Evolutionary conservation across 805 yeast species (phyloP), one percentile per base, ranked within the genome.

Genomic region (Suhomyces xylopsoci): DNA sequence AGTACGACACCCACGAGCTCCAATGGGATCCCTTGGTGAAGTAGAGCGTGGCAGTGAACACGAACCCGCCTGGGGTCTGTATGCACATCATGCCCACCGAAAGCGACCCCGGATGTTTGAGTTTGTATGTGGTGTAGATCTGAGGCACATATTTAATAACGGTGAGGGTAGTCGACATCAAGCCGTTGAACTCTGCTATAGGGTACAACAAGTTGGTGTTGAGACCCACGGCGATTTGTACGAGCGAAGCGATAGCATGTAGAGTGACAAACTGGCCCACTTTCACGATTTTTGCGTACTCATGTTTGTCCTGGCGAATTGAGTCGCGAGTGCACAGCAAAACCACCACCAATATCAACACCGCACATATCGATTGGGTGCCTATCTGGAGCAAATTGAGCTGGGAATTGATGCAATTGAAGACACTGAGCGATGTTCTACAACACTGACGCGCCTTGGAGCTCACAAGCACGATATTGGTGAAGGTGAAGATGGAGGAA

Each of bases 61-160:
- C 52, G 57, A 80, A 86, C 15, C 96, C 96, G 14, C 97, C 97
- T 0, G 97, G 97, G 17, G 96, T 88, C 65, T 90, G 97, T 57
- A 90, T 79, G 43, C 84, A 70, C 93, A 90, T 87, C 90, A 88
- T 88, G 6, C 83, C 80, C 9, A 88, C 74, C 0, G 96, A 88
- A 20, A 90, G 74, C 0, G 91, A 84, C 8, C 96, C 97, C 0
- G 96, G 85, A 57, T 84, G 91, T 61, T 86, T 85, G 54, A 90
- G 74, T 1, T 55, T 62, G 60, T 76, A 86, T 0, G 96, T 90
- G 40, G 92, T 88, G 56, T 73, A 67, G 8, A 90, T 77, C 67
- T 90, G 97, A 0, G 97, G 97, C 48, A 89, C 70, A 61, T 88
- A 90, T 68, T 90, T 96, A 30, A 85, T 67, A 17, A 83, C 73